phyloP scores from a whole-genome alignment of 2,329 filamentous ascomycete species.

The Pseudofabraea citricarpa region DNA sequence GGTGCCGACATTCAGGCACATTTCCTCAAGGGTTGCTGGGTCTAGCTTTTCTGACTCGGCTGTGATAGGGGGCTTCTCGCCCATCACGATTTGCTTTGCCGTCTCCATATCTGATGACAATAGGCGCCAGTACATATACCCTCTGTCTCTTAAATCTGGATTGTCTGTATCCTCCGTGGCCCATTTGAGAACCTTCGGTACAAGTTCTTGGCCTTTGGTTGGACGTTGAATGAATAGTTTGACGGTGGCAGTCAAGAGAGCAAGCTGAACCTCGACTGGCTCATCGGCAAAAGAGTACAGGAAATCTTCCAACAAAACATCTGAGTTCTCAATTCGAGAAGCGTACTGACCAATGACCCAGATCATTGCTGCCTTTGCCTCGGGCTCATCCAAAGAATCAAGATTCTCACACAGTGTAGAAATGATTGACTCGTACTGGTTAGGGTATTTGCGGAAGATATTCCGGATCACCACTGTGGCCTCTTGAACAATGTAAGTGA shows the following conservation, averaged over 20 bases:
- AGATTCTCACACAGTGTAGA: conserved; percentile 92
- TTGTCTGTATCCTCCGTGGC: conserved; percentile 99
- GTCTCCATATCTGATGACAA: conserved; percentile 86
- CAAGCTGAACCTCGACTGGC: conserved; percentile 90
- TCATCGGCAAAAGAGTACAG: conserved; percentile 91
- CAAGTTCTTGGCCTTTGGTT: conserved; percentile 87
- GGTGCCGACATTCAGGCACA: conserved; percentile 94
- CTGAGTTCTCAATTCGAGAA: conserved; percentile 94
- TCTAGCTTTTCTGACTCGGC: conserved; percentile 95
- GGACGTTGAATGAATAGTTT: conserved; percentile 97
- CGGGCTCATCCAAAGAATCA: conserved; percentile 92
- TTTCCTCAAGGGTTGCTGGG: conserved; percentile 85
- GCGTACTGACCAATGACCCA: conserved; percentile 99
- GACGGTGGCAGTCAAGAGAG: conserved; percentile 90
- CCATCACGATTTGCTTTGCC: conserved; percentile 90
- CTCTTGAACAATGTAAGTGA: conserved; percentile 98
- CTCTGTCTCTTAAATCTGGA: conserved; percentile 88
- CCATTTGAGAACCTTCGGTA: conserved; percentile 95
- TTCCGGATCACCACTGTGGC: conserved; percentile 98
- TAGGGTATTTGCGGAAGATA: conserved; percentile 98
- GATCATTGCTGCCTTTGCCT: conserved; percentile 97
- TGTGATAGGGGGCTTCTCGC: conserved; percentile 92
- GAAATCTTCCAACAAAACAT: conserved; percentile 91
- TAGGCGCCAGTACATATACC: conserved; percentile 99
- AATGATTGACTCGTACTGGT: conserved; percentile 98